Base-by-base conservation (phyloP, 768 basidiomycete genomes). In the Pisolithus marmoratus region DNA sequence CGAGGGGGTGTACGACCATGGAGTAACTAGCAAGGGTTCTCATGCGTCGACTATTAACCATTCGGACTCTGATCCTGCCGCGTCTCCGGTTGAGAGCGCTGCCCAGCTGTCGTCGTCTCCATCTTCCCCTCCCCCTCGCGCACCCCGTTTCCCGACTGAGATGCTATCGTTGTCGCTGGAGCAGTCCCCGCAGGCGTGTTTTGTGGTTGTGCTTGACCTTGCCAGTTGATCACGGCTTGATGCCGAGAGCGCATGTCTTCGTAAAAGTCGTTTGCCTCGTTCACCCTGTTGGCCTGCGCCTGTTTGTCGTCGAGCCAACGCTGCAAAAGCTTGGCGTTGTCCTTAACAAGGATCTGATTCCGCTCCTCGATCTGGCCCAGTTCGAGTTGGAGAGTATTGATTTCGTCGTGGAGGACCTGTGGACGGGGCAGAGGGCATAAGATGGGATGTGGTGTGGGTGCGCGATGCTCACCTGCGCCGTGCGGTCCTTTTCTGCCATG, bases 301-400 rank as follows among this genome's bases (percentile, higher is more conserved):
- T 96, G 92, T 71, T 96, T 96, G 57, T 87, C 85, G 61, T 98
- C 96, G 8, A 98, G 77, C 95, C 96, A 99, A 17, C 95, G 86
- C 66, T 96, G 93, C 1, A 98, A 77, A 24, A 99, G 81, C 61
- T 91, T 87, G 23, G 94, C 94, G 60, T 99, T 99, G 68, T 99
- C 95, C 60, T 86, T 87, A 46, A 83, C 82, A 31, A 99, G 79
- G n/a, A 75, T 85, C 61, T 83, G 77, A 65, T 95, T 96, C 34
- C 90, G 84, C 54, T 92, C 84, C 51, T 90, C 87, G 23, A 95
- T 84, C 62, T 95, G 90, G 41, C 85, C 82, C 12, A 98, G 81
- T 68, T 99, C 95, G 46, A 99, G 79, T 52, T 90, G 87, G 42
- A 94, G 78, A 1, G 95, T 92, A 58, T 83, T 85, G 72, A 95